Conservation (phyloP, 768 basidiomycete species). For the Hemileccinum impolitum region DNA sequence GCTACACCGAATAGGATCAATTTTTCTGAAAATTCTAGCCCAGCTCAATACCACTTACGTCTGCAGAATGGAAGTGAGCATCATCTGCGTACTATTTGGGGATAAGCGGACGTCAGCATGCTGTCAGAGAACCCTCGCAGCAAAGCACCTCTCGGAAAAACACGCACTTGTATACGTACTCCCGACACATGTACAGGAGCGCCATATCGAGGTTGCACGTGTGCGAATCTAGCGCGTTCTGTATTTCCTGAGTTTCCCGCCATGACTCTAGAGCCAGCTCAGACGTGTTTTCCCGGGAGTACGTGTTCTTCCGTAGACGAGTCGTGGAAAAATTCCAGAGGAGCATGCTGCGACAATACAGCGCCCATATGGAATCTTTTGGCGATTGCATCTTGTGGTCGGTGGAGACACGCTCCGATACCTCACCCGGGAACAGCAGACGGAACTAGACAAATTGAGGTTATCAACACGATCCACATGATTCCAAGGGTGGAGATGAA, state of each 20-base stretch:
- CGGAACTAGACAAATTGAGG: conserved; percentile 12
- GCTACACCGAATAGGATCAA: conserved; percentile 32
- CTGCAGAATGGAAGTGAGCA: conserved; percentile 59
- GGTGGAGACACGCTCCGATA: conserved; percentile 46
- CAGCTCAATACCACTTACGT: conserved; percentile 44
- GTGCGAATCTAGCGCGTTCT: conserved; percentile 65
- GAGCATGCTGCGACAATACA: conserved; percentile 80
- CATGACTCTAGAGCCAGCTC: conserved; percentile 60
- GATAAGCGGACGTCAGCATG: conserved; percentile 16
- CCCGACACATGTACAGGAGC: conserved; percentile 62
- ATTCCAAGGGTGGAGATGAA: conserved; percentile 8
- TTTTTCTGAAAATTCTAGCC: not conserved
- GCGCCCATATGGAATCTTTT: conserved; percentile 78
- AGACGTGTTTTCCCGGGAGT: conserved; percentile 50
- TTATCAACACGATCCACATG: conserved; percentile 12
- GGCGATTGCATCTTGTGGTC: conserved; percentile 48
- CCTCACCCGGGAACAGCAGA: conserved; percentile 77
- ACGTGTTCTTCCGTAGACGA: conserved; percentile 43
- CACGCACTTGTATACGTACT: conserved; percentile 73
- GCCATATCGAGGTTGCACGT: conserved; percentile 67
- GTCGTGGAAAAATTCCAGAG: conserved; percentile 68
- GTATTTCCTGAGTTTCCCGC: conserved; percentile 63
- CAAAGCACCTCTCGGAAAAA: not conserved
- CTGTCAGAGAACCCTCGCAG: conserved; percentile 8
- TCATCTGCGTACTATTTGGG: conserved; percentile 54